Evolutionary conservation across 129 eudicot genomes (phyloP).

Genomic region (Flaveria brownii): DNA sequence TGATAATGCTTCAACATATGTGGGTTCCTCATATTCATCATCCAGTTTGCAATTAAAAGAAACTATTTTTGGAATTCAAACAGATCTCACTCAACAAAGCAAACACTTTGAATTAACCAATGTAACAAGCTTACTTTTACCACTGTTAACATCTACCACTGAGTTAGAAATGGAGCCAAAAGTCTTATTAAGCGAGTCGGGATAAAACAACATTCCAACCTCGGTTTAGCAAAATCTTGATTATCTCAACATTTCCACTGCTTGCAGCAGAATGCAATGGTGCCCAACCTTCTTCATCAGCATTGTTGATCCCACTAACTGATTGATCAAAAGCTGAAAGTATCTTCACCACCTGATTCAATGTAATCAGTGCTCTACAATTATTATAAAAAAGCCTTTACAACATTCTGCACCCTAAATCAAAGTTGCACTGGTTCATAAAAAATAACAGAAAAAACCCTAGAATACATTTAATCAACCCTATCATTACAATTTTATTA

Average conservation of each 20-base stretch:
- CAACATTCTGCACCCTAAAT: background rate
- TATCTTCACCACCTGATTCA: constrained; percentile 69
- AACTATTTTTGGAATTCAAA: background rate
- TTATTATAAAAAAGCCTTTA: constrained; percentile 3
- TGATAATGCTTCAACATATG: no score
- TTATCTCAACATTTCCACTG: constrained; percentile 73
- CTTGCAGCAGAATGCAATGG: constrained; percentile 94
- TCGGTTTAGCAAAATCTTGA: constrained; percentile 61
- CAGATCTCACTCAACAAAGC: background rate
- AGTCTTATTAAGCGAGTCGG: background rate
- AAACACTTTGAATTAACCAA: background rate
- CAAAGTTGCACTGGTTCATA: constrained; percentile 8
- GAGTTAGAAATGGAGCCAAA: constrained; percentile 15
- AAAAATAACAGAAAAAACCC: constrained; percentile 3
- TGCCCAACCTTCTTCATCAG: constrained; percentile 95
- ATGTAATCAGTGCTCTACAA: background rate
- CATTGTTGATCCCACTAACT: constrained; percentile 53
- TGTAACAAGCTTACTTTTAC: constrained; percentile 1
- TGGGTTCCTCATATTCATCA: no score
- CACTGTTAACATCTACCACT: background rate
- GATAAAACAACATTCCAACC: constrained; percentile 38
- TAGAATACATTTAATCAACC: background rate
- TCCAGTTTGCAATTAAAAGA: background rate
- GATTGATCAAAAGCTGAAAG: constrained; percentile 65
- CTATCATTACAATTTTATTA: constrained; percentile 3